Conservation (phyloP, 2,329 filamentous ascomycete species). For the Pestalotiopsis sp. region DNA sequence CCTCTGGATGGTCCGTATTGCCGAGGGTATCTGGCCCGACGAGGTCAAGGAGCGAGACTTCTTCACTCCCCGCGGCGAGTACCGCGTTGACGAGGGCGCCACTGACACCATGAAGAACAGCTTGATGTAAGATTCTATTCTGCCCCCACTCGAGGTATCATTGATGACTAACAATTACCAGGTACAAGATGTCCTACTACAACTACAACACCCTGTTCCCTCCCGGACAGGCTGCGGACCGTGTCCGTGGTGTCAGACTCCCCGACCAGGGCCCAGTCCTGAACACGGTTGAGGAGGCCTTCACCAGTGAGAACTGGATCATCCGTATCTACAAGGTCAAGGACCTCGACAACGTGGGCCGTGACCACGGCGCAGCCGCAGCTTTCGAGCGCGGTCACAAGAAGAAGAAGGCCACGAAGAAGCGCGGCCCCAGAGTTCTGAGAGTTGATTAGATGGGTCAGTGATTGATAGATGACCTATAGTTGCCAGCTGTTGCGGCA, state of each 20-base stretch:
- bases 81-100: slow-evolving; percentile 88
- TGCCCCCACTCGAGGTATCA: not conserved
- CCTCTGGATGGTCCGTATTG: slow-evolving; percentile 99
- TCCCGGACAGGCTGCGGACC: slow-evolving; percentile 83
- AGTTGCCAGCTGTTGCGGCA: not conserved
- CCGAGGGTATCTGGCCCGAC: slow-evolving; percentile 99
- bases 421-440: slow-evolving; percentile 69
- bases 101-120: slow-evolving; percentile 99
- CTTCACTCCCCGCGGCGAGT: slow-evolving; percentile 92
- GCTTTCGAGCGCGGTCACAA: slow-evolving; percentile 79
- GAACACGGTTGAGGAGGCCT: slow-evolving; percentile 91
- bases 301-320: slow-evolving; percentile 99
- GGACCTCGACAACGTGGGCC: slow-evolving; percentile 92
- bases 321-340: slow-evolving; percentile 99
- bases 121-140: slow-evolving; percentile 73
- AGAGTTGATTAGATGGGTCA: slow-evolving; percentile 65
- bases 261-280: slow-evolving; percentile 85
- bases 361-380: slow-evolving; percentile 72
- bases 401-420: slow-evolving; percentile 77
- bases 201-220: slow-evolving; percentile 94
- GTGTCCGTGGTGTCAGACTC: slow-evolving; percentile 78
- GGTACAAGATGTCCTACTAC: slow-evolving; percentile 99
- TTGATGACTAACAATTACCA: slow-evolving; percentile 39
- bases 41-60: slow-evolving; percentile 97
- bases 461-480: slow-evolving; percentile 9